These are phyloP conservation scores for Coleophoma crateriformis DNA, from an alignment of 2,329 filamentous ascomycete species.

Conservation along the genomic window DNA sequence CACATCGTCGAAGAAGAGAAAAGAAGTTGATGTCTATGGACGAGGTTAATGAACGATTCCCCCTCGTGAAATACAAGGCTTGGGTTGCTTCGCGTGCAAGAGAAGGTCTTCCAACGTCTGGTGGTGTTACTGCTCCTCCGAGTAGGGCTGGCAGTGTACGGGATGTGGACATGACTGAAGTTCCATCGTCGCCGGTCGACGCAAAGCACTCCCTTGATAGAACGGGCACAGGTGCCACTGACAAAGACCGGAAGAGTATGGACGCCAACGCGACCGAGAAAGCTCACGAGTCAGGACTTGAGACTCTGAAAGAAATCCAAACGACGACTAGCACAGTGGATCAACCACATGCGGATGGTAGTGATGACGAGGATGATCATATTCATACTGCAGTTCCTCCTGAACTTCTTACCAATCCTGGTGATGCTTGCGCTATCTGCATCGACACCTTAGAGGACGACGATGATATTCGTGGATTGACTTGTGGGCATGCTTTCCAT, in stretches of 20 bases:
- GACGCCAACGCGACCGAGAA: slow-evolving; percentile 15
- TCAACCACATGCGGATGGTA: slow-evolving; percentile 45
- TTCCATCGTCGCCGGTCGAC: slow-evolving; percentile 27
- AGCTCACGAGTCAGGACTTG: slow-evolving; percentile 15
- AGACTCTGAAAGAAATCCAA: slow-evolving; percentile 18
- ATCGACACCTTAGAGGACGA: slow-evolving; percentile 92
- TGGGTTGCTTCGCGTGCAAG: slow-evolving; percentile 83
- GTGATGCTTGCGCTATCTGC: slow-evolving; percentile 94
- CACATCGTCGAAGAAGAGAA: slow-evolving; percentile 81
- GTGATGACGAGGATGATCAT: slow-evolving; percentile 70
- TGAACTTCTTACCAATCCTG: slow-evolving; percentile 74
- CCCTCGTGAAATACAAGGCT: slow-evolving; percentile 90
- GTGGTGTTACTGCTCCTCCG: slow-evolving; percentile 71
- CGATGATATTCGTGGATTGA: slow-evolving; percentile 88
- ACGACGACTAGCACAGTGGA: slow-evolving; percentile 26
- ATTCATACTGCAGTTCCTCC: slow-evolving; percentile 78
- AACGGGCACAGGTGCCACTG: slow-evolving; percentile 16
- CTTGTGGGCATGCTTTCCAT: slow-evolving; percentile 97
- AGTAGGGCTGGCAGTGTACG: slow-evolving; percentile 72
- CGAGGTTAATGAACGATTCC: slow-evolving; percentile 96
- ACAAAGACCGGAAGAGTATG: slow-evolving; percentile 12
- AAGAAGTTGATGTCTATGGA: slow-evolving; percentile 99
- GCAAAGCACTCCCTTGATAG: slow-evolving; percentile 29
- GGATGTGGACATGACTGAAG: slow-evolving; percentile 52
- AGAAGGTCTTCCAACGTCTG: slow-evolving; percentile 76